Percentiles rank a stretch among this genome's conserved stretches.
phyloP scores from a whole-genome alignment of 2,329 filamentous ascomycete genomes.

The Colletotrichum liaoningense region DNA sequence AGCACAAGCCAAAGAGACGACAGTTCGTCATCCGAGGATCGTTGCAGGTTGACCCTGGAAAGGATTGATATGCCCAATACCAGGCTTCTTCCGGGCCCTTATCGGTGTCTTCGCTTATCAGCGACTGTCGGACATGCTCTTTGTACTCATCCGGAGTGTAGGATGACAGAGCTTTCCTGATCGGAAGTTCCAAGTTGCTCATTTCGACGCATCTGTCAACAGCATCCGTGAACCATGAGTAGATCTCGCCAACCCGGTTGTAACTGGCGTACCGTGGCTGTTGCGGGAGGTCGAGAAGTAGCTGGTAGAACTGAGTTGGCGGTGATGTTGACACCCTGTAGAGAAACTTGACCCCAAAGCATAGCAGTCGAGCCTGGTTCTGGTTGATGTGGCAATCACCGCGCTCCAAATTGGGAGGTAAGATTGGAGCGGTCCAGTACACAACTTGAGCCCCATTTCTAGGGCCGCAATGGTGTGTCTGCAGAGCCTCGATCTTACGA shows the following conservation, averaged over 20 bases:
- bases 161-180: neutral
- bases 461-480: constrained; percentile 22
- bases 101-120: constrained; percentile 11
- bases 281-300: constrained; percentile 13
- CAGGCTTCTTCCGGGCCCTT: constrained; percentile 31
- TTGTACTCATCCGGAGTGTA: constrained; percentile 15
- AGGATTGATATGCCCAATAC: constrained; percentile 31
- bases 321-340: constrained; percentile 16
- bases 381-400: constrained; percentile 29
- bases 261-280: constrained; percentile 30
- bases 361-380: constrained; percentile 24
- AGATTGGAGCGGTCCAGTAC: constrained; percentile 21
- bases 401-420: constrained; percentile 23
- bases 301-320: constrained; percentile 17
- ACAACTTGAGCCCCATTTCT: constrained; percentile 13
- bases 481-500: constrained; percentile 17
- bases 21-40: constrained; percentile 29
- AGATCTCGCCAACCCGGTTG: constrained; percentile 25
- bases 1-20: constrained; percentile 29
- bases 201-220: constrained; percentile 21
- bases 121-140: constrained; percentile 6
- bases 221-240: constrained; percentile 27
- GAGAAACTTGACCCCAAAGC: constrained; percentile 30
- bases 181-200: constrained; percentile 4
- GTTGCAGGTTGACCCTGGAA: constrained; percentile 11